Evolutionary conservation across 768 basidiomycete species (phyloP).

Genomic region (Udeniomyces megalosporus): DNA sequence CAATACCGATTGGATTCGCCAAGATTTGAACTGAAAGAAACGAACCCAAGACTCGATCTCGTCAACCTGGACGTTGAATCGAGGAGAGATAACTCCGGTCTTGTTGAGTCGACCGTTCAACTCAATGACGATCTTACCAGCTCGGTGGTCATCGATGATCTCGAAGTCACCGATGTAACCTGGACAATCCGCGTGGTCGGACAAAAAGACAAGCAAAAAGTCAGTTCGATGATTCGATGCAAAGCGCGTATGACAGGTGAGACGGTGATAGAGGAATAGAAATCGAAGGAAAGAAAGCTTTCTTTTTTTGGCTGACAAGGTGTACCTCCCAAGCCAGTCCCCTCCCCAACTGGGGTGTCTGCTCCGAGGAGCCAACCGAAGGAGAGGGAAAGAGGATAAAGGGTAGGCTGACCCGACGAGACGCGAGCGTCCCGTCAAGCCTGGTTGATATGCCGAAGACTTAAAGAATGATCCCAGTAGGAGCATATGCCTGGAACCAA

Average conservation of each 20-base stretch:
- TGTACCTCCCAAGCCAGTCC: constrained; percentile 12
- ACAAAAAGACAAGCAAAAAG: neutral
- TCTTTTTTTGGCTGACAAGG: neutral
- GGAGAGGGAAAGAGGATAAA: neutral
- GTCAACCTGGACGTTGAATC: constrained; percentile 85
- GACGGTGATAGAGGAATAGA: neutral
- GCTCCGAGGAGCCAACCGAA: neutral
- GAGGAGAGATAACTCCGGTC: constrained; percentile 98
- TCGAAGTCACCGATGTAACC: constrained; percentile 92
- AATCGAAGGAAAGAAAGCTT: constrained; percentile 13
- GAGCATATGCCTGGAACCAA: constrained; percentile 22
- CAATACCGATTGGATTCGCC: neutral
- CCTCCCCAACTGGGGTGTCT: neutral
- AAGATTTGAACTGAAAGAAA: neutral
- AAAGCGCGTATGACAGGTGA: no score
- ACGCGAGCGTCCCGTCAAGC: no score
- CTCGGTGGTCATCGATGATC: constrained; percentile 96
- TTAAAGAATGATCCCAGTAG: constrained; percentile 32
- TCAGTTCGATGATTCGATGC: constrained; percentile 1
- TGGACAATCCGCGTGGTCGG: constrained; percentile 24
- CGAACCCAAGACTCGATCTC: constrained; percentile 49
- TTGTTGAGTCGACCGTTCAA: constrained; percentile 98
- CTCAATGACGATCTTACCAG: constrained; percentile 95
- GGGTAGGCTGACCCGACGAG: no score
- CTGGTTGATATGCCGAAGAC: constrained; percentile 28